Evolutionary conservation across 768 basidiomycete species (phyloP).

Genomic region (Chalciporus sphaerocephalus): DNA sequence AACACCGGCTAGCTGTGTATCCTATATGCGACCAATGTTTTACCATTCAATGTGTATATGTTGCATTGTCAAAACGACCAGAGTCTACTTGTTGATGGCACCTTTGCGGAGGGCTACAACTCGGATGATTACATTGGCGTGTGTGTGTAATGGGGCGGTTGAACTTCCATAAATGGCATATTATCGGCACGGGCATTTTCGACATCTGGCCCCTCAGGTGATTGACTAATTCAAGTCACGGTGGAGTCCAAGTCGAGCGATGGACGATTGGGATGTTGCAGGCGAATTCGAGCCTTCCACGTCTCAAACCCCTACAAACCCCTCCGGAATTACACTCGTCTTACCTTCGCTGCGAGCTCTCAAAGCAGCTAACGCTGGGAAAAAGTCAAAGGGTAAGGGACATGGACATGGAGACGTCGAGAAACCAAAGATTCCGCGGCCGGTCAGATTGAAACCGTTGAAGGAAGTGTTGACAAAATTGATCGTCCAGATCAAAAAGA

Average conservation of each 20-base stretch:
- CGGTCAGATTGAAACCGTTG: constrained; percentile 72
- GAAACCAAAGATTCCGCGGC: constrained; percentile 40
- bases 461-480: constrained; percentile 68
- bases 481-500: constrained; percentile 73
- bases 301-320: constrained; percentile 24
- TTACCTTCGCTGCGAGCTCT: constrained; percentile 62
- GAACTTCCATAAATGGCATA: constrained; percentile 11
- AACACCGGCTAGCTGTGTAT: too few species aligned
- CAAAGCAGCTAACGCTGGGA: constrained; percentile 52
- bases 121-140: too few species aligned
- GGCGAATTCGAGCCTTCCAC: constrained; percentile 31
- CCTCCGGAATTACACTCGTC: constrained; percentile 59
- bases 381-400: constrained; percentile 40
- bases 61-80: too few species aligned
- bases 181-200: constrained; percentile 1
- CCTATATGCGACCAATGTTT: too few species aligned
- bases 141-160: too few species aligned
- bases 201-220: constrained; percentile 2
- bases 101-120: too few species aligned
- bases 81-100: too few species aligned
- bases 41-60: too few species aligned
- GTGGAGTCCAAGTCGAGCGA: constrained; percentile 19
- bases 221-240: constrained; percentile 3
- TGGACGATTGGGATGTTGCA: constrained; percentile 31
- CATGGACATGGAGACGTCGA: constrained; percentile 29